phyloP scores from a whole-genome alignment of 1,139 yeast species.

The Pichia sp. region DNA sequence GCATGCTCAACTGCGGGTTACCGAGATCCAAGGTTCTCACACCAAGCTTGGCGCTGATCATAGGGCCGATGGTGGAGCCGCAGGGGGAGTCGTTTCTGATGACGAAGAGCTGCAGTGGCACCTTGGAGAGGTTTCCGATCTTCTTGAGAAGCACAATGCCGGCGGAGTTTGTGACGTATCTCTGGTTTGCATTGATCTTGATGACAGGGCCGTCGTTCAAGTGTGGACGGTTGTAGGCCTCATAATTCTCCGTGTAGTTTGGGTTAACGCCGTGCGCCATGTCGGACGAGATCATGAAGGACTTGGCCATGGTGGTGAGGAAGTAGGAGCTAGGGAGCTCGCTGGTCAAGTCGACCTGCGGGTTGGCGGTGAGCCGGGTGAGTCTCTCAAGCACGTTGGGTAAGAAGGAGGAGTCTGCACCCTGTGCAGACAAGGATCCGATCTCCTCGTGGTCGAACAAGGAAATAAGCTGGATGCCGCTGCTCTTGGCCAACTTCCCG shows the following conservation, averaged over 20 bases:
- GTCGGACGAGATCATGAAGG: conserved; percentile 88
- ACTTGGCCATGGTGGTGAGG: conserved; percentile 68
- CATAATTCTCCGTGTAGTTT: conserved; percentile 74
- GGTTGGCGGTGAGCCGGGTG: conserved; percentile 44
- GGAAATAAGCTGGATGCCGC: conserved; percentile 66
- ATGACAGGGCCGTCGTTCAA: conserved; percentile 89
- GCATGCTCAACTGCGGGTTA: conserved; percentile 94
- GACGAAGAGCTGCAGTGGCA: conserved; percentile 79
- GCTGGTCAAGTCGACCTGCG: conserved; percentile 35
- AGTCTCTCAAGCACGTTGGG: conserved; percentile 73
- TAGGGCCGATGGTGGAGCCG: conserved; percentile 96
- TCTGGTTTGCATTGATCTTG: conserved; percentile 90
- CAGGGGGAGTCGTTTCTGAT: conserved; percentile 90
- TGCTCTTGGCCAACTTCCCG: conserved; percentile 38
- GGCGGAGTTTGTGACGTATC: conserved; percentile 90
- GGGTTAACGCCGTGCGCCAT: conserved; percentile 98
- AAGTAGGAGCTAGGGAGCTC: conserved; percentile 35
- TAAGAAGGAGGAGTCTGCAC: conserved; percentile 88
- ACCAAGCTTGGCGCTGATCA: conserved; percentile 83
- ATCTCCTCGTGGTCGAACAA: conserved; percentile 94
- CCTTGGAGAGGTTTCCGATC: conserved; percentile 59
- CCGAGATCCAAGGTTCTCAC: conserved; percentile 88
- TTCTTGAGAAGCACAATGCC: conserved; percentile 78
- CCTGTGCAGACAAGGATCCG: conserved; percentile 92
- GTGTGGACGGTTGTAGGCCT: conserved; percentile 70